phyloP scores from a whole-genome alignment of 805 yeast genomes.

The Wickerhamiella allomyrinae region DNA sequence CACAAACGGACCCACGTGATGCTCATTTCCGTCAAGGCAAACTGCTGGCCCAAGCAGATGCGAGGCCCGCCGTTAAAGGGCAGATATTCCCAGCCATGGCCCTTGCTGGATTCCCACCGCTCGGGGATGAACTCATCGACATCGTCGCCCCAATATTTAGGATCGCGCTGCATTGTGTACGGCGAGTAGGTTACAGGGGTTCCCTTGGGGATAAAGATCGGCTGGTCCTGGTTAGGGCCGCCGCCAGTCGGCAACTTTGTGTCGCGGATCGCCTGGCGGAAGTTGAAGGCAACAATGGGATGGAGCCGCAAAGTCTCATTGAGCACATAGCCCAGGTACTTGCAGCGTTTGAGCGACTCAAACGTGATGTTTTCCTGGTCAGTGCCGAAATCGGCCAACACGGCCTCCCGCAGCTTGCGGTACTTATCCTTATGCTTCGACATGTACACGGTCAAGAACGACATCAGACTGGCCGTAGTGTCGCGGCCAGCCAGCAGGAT shows the following conservation, averaged over 20 bases:
- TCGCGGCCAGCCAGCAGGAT: constrained; percentile 35
- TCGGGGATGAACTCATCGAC: constrained; percentile 30
- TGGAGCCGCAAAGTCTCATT: constrained; percentile 33
- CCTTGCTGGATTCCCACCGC: constrained; percentile 16
- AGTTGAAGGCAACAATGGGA: constrained; percentile 35
- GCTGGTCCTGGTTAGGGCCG: constrained; percentile 26
- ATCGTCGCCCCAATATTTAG: constrained; percentile 29
- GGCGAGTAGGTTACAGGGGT: constrained; percentile 26
- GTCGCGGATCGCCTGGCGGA: constrained; percentile 29
- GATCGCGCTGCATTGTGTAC: constrained; percentile 28
- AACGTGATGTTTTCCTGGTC: constrained; percentile 22
- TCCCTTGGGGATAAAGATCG: constrained; percentile 29
- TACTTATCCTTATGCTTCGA: constrained; percentile 29
- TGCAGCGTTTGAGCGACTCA: constrained; percentile 31
- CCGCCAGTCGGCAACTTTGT: constrained; percentile 39
- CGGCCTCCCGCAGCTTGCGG: constrained; percentile 23
- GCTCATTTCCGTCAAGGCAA: constrained; percentile 33
- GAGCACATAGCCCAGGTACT: constrained; percentile 30
- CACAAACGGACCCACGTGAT: constrained; percentile 7
- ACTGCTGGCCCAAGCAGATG: constrained; percentile 36
- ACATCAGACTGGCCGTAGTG: constrained; percentile 33
- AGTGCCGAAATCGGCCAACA: constrained; percentile 14
- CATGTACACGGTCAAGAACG: constrained; percentile 28
- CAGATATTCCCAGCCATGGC: constrained; percentile 30
- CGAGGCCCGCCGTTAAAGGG: constrained; percentile 38